Evolutionary conservation across 2,329 filamentous ascomycete species (phyloP).

Genomic region (Decorospora gaudefroyi): DNA sequence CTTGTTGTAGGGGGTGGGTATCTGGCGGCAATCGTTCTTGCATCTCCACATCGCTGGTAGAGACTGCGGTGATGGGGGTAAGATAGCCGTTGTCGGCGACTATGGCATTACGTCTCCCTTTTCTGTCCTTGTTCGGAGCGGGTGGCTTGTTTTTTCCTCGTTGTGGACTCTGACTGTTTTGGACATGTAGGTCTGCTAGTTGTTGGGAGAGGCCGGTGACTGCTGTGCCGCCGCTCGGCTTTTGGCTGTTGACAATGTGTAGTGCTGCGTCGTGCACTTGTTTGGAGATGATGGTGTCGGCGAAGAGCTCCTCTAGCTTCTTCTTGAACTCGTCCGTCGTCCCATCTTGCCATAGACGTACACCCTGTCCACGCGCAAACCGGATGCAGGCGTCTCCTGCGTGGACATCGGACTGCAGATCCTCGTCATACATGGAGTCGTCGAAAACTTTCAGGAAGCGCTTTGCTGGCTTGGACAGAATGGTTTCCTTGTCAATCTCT

Average conservation of each 20-base stretch:
- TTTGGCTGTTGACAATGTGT: constrained; percentile 9
- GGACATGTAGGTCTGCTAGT: constrained; percentile 5
- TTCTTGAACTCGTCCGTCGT: constrained; percentile 34
- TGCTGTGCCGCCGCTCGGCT: background rate
- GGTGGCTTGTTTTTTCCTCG: background rate
- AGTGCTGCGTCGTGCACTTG: constrained; percentile 26
- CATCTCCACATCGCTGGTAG: constrained; percentile 24
- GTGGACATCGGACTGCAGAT: constrained; percentile 40
- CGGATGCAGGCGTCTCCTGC: constrained; percentile 48
- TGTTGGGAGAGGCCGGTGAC: constrained; percentile 9
- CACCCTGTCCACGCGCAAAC: constrained; percentile 40
- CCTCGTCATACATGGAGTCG: constrained; percentile 45
- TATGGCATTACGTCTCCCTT: constrained; percentile 17
- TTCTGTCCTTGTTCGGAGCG: background rate
- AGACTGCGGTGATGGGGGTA: constrained; percentile 21
- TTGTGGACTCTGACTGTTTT: background rate
- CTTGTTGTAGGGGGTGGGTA: background rate
- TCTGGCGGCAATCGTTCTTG: constrained; percentile 3
- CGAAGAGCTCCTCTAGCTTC: constrained; percentile 42
- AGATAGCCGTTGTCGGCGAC: constrained; percentile 11
- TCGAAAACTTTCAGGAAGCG: constrained; percentile 48
- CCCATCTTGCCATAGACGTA: constrained; percentile 25
- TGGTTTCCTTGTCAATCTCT: constrained; percentile 21
- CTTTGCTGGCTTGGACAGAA: constrained; percentile 23
- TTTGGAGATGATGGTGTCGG: constrained; percentile 35